These are phyloP conservation scores for Tolypocladium tundrense DNA, from an alignment of 2,329 filamentous ascomycete genomes.

Conservation along the genomic window DNA sequence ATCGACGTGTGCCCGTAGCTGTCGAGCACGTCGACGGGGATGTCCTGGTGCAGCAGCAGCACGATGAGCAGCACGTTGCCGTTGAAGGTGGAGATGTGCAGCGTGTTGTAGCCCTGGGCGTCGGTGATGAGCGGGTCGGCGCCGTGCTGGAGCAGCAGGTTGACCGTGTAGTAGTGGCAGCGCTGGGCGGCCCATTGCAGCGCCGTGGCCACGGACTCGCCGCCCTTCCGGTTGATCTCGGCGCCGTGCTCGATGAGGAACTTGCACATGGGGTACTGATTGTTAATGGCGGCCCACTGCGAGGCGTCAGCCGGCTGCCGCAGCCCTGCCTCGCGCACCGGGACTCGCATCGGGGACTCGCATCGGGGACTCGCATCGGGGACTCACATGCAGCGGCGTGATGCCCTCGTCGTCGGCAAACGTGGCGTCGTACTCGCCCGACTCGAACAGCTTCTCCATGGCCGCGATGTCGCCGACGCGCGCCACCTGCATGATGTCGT, in stretches of 20 bases:
- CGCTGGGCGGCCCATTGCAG: slow-evolving; percentile 95
- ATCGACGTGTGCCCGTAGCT: slow-evolving; percentile 84
- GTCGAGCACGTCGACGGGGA: slow-evolving; percentile 86
- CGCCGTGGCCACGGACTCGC: slow-evolving; percentile 87
- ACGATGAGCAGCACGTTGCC: slow-evolving; percentile 87
- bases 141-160: slow-evolving; percentile 81
- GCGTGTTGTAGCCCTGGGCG: slow-evolving; percentile 92
- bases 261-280: slow-evolving; percentile 94
- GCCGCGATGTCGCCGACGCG: slow-evolving; percentile 74
- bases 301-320: neutral
- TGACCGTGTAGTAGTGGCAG: slow-evolving; percentile 93
- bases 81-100: slow-evolving; percentile 95
- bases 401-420: slow-evolving; percentile 88
- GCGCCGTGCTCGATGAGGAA: slow-evolving; percentile 79
- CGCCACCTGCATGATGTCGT: slow-evolving; percentile 94
- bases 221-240: slow-evolving; percentile 89
- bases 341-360: slow-evolving; percentile 54
- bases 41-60: slow-evolving; percentile 86
- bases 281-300: slow-evolving; percentile 98
- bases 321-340: neutral
- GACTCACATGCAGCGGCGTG: slow-evolving; percentile 80
- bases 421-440: slow-evolving; percentile 68
- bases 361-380: slow-evolving; percentile 58
- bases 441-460: slow-evolving; percentile 85
- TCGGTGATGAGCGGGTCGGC: slow-evolving; percentile 89